A percentile compares a stretch with the other conserved stretches of the same genome.
Evolutionary conservation across 1,139 yeast genomes (phyloP).

Genomic region (Geotrichum australiense): DNA sequence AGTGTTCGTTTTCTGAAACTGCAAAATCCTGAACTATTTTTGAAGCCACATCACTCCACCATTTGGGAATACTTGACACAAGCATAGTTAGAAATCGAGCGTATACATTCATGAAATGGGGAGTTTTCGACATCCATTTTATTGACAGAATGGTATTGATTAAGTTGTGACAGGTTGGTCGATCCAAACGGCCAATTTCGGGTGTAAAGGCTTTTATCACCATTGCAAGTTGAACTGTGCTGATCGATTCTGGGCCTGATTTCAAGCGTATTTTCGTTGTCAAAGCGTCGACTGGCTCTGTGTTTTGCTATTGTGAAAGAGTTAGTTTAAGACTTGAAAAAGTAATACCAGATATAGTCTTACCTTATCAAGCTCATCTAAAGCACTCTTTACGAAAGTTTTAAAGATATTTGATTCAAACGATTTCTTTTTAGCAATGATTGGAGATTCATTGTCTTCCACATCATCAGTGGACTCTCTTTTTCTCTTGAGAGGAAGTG

Average conservation of each 20-base stretch:
- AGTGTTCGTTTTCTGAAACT: slow-evolving; percentile 40
- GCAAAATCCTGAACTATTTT: slow-evolving; percentile 57
- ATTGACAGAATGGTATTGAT: slow-evolving; percentile 47
- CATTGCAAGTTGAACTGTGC: slow-evolving; percentile 38
- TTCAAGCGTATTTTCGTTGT: slow-evolving; percentile 43
- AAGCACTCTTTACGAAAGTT: slow-evolving; percentile 59
- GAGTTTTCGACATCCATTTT: slow-evolving; percentile 50
- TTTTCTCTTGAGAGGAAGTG: slow-evolving; percentile 10
- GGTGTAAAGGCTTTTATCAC: slow-evolving; percentile 43
- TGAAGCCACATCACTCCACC: slow-evolving; percentile 76
- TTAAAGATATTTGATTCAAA: slow-evolving; percentile 46
- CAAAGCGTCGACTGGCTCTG: slow-evolving; percentile 41
- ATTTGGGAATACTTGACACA: slow-evolving; percentile 80
- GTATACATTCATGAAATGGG: slow-evolving; percentile 42
- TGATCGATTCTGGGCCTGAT: slow-evolving; percentile 39
- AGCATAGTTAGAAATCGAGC: slow-evolving; percentile 69
- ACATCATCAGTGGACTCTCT: slow-evolving; percentile 6
- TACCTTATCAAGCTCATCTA: slow-evolving; percentile 59
- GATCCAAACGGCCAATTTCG: slow-evolving; percentile 48
- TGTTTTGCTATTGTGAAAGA: slow-evolving; percentile 31
- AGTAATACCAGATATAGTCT: slow-evolving; percentile 25
- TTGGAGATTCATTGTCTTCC: slow-evolving; percentile 7
- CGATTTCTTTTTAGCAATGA: slow-evolving; percentile 8
- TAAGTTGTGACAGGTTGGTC: slow-evolving; percentile 39
- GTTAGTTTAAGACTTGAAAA: slow-evolving; percentile 12